phyloP scores from a whole-genome alignment of 192 early-diverging fungal species.

The Powellomyces hirtus region DNA sequence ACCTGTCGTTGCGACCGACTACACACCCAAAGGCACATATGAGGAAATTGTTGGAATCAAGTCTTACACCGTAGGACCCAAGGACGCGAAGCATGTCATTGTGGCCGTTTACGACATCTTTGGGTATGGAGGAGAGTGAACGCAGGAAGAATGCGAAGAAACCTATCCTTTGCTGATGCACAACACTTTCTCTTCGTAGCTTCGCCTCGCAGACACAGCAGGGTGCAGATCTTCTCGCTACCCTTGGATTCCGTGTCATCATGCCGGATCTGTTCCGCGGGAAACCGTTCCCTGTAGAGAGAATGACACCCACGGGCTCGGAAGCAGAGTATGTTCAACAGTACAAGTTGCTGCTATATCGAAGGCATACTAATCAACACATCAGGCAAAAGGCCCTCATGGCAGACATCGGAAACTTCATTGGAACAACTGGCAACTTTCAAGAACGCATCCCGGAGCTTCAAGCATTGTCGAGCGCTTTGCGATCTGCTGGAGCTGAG shows the following conservation, averaged over 20 bases:
- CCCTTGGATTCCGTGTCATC: slow-evolving; percentile 56
- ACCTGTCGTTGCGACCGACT: slow-evolving; percentile 41
- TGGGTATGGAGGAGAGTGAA: too few relatives aligned
- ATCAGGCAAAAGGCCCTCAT: background rate
- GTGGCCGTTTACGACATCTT: slow-evolving; percentile 72
- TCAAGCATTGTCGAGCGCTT: slow-evolving; percentile 27
- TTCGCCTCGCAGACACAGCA: slow-evolving; percentile 65
- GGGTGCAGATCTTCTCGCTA: slow-evolving; percentile 56
- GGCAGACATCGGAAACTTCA: too few relatives aligned
- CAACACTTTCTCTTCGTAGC: too few relatives aligned
- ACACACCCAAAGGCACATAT: slow-evolving; percentile 39
- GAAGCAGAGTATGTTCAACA: too few relatives aligned
- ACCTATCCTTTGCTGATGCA: background rate
- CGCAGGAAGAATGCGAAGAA: slow-evolving; percentile 11
- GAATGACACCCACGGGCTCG: slow-evolving; percentile 30
- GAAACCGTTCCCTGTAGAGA: slow-evolving; percentile 33
- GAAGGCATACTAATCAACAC: background rate
- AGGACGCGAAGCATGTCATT: slow-evolving; percentile 56
- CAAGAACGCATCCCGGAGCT: slow-evolving; percentile 21
- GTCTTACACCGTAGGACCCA: slow-evolving; percentile 41
- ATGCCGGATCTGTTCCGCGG: slow-evolving; percentile 67
- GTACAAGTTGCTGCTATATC: background rate
- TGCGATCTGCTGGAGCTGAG: slow-evolving; percentile 41
- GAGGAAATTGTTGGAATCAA: slow-evolving; percentile 31
- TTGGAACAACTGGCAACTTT: too few relatives aligned